Conservation (phyloP, 495 filamentous ascomycete genomes). For the Penicillium lividum region DNA sequence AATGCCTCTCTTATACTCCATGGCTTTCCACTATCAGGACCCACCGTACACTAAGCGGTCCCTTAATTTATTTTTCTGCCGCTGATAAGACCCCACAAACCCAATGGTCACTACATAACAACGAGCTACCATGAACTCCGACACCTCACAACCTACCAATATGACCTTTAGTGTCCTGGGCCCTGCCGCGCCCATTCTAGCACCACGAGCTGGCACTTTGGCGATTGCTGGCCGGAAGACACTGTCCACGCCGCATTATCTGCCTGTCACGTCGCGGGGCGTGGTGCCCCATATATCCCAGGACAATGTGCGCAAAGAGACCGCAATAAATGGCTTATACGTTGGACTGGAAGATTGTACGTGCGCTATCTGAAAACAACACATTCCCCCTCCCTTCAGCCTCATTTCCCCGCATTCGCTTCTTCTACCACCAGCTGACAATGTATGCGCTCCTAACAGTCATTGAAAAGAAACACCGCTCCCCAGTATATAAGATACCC, state of each 20-base stretch:
- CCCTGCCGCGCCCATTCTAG: constrained; percentile 30
- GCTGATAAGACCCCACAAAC: constrained; percentile 21
- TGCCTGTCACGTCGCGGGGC: constrained; percentile 79
- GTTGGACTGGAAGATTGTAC: constrained; percentile 91
- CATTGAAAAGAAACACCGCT: constrained; percentile 61
- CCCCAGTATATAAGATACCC: constrained; percentile 53
- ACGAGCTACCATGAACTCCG: constrained; percentile 32
- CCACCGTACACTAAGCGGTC: neutral
- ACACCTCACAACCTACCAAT: constrained; percentile 17
- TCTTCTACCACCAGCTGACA: constrained; percentile 22
- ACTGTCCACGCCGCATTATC: constrained; percentile 78
- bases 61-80: neutral
- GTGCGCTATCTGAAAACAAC: constrained; percentile 26
- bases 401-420: neutral
- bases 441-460: constrained; percentile 54
- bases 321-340: constrained; percentile 68
- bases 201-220: constrained; percentile 64
- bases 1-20: neutral
- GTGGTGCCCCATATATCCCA: constrained; percentile 83
- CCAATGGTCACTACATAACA: constrained; percentile 19
- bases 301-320: constrained; percentile 71
- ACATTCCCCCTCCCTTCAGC: constrained; percentile 1
- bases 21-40: neutral
- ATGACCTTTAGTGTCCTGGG: constrained; percentile 37
- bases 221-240: constrained; percentile 56